Conservation (phyloP, 2,329 filamentous ascomycete genomes). For the Atkinsonella hypoxylon region DNA sequence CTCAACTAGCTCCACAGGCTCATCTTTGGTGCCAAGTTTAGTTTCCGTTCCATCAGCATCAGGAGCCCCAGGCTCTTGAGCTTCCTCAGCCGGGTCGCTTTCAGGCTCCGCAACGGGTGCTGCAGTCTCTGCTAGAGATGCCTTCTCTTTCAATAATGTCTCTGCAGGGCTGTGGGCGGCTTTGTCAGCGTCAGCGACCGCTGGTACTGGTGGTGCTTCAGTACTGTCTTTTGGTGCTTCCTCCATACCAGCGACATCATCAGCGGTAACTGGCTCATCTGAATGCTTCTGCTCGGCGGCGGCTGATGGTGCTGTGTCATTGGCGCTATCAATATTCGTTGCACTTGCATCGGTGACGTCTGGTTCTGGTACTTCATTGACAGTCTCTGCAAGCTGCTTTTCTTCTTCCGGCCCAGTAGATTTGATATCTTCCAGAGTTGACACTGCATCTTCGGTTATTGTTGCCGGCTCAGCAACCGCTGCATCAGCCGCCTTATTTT, state of each 20-base stretch:
- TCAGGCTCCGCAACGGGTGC: background rate
- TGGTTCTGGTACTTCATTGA: too few relatives aligned
- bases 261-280: too few relatives aligned
- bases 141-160: conserved; percentile 1
- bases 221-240: background rate
- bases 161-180: background rate
- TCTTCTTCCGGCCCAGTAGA: too few relatives aligned
- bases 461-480: background rate
- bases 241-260: too few relatives aligned
- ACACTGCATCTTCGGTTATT: too few relatives aligned
- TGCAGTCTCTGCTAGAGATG: background rate
- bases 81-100: conserved; percentile 2
- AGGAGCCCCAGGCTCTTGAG: conserved; percentile 1
- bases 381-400: too few relatives aligned
- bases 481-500: background rate
- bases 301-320: too few relatives aligned
- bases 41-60: conserved; percentile 2
- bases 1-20: background rate
- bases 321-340: too few relatives aligned
- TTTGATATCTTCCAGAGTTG: too few relatives aligned
- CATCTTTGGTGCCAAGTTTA: conserved; percentile 1
- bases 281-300: too few relatives aligned
- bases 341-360: too few relatives aligned
- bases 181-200: background rate
- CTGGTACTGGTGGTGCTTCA: background rate